phyloP scores from a whole-genome alignment of 2,329 filamentous ascomycete species.

The Pseudogymnoascus sp. region DNA sequence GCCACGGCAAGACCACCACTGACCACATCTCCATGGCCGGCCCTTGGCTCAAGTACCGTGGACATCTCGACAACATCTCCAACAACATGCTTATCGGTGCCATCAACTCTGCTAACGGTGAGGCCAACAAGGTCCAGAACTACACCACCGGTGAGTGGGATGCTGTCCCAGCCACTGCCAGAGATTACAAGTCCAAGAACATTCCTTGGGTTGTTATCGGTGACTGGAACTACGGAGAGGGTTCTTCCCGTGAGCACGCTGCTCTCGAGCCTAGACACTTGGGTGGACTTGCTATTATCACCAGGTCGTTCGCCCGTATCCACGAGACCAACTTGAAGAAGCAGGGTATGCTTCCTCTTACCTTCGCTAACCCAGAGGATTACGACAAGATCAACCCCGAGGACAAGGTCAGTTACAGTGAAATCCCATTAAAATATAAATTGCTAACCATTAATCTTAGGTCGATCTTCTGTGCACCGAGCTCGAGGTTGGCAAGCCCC shows the following conservation, averaged over 20 bases:
- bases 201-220: constrained; percentile 96
- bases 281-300: constrained; percentile 94
- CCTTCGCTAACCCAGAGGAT: constrained; percentile 87
- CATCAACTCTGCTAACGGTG: constrained; percentile 88
- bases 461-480: constrained; percentile 83
- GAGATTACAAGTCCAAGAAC: constrained; percentile 97
- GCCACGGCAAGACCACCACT: constrained; percentile 90
- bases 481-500: constrained; percentile 83
- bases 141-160: constrained; percentile 73
- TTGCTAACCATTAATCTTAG: constrained; percentile 27
- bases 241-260: constrained; percentile 94
- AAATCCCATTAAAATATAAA: background rate
- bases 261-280: constrained; percentile 96
- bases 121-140: constrained; percentile 98
- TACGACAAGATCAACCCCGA: constrained; percentile 95
- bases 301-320: constrained; percentile 93
- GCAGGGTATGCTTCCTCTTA: constrained; percentile 99
- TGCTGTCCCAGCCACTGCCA: constrained; percentile 85
- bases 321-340: constrained; percentile 99
- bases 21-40: constrained; percentile 97
- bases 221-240: constrained; percentile 99
- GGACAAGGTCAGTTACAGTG: constrained; percentile 56
- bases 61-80: constrained; percentile 97
- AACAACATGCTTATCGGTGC: constrained; percentile 99
- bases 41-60: constrained; percentile 97